phyloP scores from a whole-genome alignment of 73 alveolate genomes.

The Paramecium primaurelia region DNA sequence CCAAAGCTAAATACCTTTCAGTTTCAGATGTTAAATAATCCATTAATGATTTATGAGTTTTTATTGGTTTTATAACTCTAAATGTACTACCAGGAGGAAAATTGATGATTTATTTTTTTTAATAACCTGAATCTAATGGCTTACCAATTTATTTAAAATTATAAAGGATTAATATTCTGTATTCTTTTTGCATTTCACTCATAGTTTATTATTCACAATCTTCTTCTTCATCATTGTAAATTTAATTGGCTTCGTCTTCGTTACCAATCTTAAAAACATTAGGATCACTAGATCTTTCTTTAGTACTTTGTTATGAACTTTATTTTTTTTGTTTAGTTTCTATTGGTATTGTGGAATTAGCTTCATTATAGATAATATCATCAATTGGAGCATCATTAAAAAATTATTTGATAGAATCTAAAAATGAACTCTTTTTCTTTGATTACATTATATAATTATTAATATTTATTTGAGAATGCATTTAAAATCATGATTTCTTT shows the following conservation, averaged over 20 bases:
- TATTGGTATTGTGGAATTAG: background rate
- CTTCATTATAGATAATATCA: background rate
- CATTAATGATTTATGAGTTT: slow-evolving; percentile 24
- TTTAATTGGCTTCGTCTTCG: background rate
- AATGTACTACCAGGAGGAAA: slow-evolving; percentile 44
- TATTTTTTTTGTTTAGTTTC: background rate
- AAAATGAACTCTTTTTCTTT: slow-evolving; percentile 23
- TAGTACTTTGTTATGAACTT: background rate
- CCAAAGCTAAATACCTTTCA: slow-evolving; percentile 11
- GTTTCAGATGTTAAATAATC: slow-evolving; percentile 23
- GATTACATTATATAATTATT: background rate
- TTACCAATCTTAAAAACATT: background rate
- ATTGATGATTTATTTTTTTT: slow-evolving; percentile 11
- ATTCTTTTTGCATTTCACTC: slow-evolving; percentile 10
- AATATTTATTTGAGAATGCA: background rate
- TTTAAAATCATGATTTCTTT: background rate
- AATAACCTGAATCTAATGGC: background rate
- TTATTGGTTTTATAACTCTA: background rate
- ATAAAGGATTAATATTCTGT: background rate
- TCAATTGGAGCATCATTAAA: background rate
- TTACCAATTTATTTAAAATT: slow-evolving; percentile 9
- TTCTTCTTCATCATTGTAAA: slow-evolving; percentile 12
- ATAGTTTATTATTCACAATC: background rate
- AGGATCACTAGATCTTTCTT: background rate
- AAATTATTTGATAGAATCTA: background rate